A percentile compares a stretch with the other conserved stretches of the same genome.
These are phyloP conservation scores for Geotrichum fermentans DNA, from an alignment of 1,139 yeast genomes.

Conservation along the genomic window DNA sequence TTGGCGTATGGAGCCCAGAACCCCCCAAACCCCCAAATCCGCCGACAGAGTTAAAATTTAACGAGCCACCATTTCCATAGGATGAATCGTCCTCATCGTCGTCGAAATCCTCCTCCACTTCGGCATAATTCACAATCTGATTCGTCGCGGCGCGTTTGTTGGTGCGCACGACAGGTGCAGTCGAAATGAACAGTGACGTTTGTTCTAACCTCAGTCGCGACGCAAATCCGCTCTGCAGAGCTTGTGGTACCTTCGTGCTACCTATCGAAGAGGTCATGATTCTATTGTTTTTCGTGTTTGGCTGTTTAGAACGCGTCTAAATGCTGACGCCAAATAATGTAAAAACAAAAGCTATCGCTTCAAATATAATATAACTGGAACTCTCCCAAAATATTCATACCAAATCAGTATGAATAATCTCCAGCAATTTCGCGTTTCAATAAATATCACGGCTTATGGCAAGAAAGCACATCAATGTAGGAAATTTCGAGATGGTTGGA, in stretches of 20 bases:
- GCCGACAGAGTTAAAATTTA: constrained; percentile 15
- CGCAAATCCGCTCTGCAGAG: constrained; percentile 63
- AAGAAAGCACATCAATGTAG: no score
- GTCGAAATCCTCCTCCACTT: constrained; percentile 69
- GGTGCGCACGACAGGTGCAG: constrained; percentile 69
- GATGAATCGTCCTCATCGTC: constrained; percentile 54
- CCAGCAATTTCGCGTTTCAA: not conserved
- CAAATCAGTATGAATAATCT: no score
- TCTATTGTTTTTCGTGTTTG: not conserved
- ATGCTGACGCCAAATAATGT: not conserved
- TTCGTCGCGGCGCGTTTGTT: constrained; percentile 61
- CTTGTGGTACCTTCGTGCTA: constrained; percentile 51
- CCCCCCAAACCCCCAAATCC: constrained; percentile 10
- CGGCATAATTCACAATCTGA: constrained; percentile 77
- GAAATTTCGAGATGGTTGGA: no score
- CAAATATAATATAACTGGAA: not conserved
- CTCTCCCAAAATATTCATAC: no score
- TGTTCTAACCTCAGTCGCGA: constrained; percentile 62
- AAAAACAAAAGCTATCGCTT: no score
- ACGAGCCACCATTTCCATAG: constrained; percentile 21
- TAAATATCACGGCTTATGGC: no score
- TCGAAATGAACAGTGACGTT: constrained; percentile 61
- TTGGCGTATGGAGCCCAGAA: constrained; percentile 9
- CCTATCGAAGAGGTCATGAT: not conserved
- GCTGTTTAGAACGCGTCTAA: not conserved